These are phyloP conservation scores for Xylariomycetidae sp. DNA, from an alignment of 2,329 filamentous ascomycete species.

Conservation along the genomic window DNA sequence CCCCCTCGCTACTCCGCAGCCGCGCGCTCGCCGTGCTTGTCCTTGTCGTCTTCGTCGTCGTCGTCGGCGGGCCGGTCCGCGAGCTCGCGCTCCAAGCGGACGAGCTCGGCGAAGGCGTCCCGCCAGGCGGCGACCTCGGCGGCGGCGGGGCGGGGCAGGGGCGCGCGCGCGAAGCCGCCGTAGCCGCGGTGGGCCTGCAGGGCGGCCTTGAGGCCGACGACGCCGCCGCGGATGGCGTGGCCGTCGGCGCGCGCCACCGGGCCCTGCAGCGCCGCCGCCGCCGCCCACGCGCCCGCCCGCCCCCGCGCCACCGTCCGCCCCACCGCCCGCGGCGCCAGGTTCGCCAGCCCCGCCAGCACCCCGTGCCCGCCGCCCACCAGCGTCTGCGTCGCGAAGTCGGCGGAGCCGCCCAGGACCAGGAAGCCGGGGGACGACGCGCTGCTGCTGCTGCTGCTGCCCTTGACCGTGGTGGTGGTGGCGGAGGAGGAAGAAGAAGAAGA, in stretches of 20 bases:
- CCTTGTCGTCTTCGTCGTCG: no score
- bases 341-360: slow-evolving; percentile 66
- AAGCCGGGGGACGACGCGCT: slow-evolving; percentile 42
- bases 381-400: slow-evolving; percentile 66
- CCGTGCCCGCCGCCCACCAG: slow-evolving; percentile 64
- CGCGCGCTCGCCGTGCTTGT: no score
- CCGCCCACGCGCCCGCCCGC: slow-evolving; percentile 47
- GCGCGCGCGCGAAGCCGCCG: slow-evolving; percentile 48
- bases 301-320: slow-evolving; percentile 56
- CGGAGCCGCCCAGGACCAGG: slow-evolving; percentile 65
- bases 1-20: no score
- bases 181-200: slow-evolving; percentile 63
- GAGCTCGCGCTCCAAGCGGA: slow-evolving; percentile 47
- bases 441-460: slow-evolving; percentile 37
- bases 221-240: slow-evolving; percentile 65
- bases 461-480: no score
- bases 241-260: slow-evolving; percentile 64
- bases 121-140: slow-evolving; percentile 47
- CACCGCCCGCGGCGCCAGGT: slow-evolving; percentile 63
- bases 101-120: slow-evolving; percentile 48
- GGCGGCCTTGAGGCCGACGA: slow-evolving; percentile 65
- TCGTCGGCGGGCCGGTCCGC: no score
- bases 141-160: slow-evolving; percentile 43
- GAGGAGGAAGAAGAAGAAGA: no score
- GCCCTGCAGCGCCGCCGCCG: slow-evolving; percentile 60